A percentile compares a stretch with the other conserved stretches of the same genome.
These are phyloP conservation scores for Mycena polygramma DNA, from an alignment of 768 basidiomycete genomes.

Conservation along the genomic window DNA sequence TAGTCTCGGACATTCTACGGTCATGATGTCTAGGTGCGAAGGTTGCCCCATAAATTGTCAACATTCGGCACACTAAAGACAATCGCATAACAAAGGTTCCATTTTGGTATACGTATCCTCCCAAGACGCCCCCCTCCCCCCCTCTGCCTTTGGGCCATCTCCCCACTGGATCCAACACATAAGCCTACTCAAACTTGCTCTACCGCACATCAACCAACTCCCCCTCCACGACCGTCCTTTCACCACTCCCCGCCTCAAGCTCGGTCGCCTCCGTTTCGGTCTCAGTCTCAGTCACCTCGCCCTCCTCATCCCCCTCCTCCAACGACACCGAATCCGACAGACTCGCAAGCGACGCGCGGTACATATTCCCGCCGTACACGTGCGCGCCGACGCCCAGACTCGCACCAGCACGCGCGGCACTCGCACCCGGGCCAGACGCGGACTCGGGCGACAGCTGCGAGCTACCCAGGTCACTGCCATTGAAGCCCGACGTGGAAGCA, in stretches of 20 bases:
- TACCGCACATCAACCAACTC: slow-evolving; percentile 33
- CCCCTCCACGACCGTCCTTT: slow-evolving; percentile 12
- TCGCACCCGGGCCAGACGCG: background rate
- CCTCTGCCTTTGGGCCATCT: no score
- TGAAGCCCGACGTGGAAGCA: background rate
- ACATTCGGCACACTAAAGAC: no score
- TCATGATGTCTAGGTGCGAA: no score
- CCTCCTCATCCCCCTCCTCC: background rate
- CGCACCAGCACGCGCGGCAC: background rate
- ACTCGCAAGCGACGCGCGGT: slow-evolving; percentile 34
- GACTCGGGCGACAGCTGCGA: background rate
- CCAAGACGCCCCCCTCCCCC: no score
- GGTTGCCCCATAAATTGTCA: no score
- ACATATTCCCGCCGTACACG: slow-evolving; percentile 32
- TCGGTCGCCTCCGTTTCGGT: slow-evolving; percentile 12
- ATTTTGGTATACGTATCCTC: no score
- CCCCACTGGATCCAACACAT: no score
- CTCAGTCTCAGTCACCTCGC: slow-evolving; percentile 8
- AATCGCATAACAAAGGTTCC: no score
- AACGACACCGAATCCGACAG: slow-evolving; percentile 27
- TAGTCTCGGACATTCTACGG: no score
- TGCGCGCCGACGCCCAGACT: background rate
- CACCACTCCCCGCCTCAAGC: background rate
- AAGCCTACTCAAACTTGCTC: no score
- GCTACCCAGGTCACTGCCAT: no score